These are phyloP conservation scores for Zymoseptoria passerinii DNA, from an alignment of 2,329 filamentous ascomycete genomes.

Conservation along the genomic window DNA sequence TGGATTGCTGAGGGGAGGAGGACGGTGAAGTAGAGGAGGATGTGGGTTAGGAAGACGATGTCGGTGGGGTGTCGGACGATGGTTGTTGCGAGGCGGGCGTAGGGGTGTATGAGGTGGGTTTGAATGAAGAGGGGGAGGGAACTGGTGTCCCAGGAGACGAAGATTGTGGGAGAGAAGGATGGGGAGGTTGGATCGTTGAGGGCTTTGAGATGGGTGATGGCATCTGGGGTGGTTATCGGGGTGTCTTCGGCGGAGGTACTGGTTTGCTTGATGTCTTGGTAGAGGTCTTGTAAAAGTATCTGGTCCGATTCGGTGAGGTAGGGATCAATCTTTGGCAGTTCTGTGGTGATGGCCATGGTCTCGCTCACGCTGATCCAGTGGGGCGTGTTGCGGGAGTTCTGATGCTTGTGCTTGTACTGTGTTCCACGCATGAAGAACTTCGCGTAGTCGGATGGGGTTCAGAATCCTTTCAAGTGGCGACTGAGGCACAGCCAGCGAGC, in stretches of 20 bases:
- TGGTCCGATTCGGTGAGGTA: conserved; percentile 34
- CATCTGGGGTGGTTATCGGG: conserved; percentile 19
- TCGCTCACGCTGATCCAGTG: neutral
- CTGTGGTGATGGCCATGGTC: neutral
- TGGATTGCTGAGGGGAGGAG: conserved; percentile 60
- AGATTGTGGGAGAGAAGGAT: conserved; percentile 49
- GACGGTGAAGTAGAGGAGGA: conserved; percentile 62
- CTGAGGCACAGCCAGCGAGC: neutral
- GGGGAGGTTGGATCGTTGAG: conserved; percentile 42
- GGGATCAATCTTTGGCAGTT: conserved; percentile 17
- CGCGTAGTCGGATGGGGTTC: no score
- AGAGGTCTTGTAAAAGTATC: conserved; percentile 33
- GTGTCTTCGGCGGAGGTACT: neutral
- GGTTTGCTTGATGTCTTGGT: conserved; percentile 22
- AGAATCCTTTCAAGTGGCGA: neutral
- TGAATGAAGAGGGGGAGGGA: conserved; percentile 39
- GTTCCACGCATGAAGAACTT: neutral
- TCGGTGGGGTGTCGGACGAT: conserved; percentile 61
- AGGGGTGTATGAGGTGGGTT: conserved; percentile 50
- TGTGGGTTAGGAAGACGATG: conserved; percentile 69
- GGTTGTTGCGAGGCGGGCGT: conserved; percentile 47
- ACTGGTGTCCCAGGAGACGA: conserved; percentile 44
- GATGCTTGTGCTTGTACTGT: neutral
- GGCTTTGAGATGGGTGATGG: conserved; percentile 39
- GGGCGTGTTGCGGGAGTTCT: neutral